Percentiles rank a stretch among this genome's conserved stretches.
Conservation (phyloP, 768 basidiomycete genomes). For the Hortiboletus flavorubellus region DNA sequence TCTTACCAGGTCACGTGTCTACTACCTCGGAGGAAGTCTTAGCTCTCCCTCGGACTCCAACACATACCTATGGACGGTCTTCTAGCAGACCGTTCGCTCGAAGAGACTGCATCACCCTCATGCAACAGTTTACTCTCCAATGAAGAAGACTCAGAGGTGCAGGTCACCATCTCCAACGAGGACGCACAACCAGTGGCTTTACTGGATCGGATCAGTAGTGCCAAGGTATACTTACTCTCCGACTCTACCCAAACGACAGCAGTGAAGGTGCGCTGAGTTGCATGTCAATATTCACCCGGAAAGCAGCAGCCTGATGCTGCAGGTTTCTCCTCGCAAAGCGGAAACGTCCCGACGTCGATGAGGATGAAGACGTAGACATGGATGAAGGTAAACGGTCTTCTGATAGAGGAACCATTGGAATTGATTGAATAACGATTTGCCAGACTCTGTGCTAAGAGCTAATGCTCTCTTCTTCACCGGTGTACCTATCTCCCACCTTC, state of each 20-base stretch:
- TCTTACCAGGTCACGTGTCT: conserved; percentile 16
- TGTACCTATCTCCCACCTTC: conserved; percentile 67
- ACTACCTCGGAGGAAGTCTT: not conserved
- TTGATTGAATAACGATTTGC: not conserved
- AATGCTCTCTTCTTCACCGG: conserved; percentile 76
- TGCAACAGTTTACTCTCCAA: conserved; percentile 57
- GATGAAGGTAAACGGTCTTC: conserved; percentile 27
- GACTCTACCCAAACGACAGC: conserved; percentile 57
- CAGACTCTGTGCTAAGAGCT: conserved; percentile 48
- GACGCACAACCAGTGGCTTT: conserved; percentile 34
- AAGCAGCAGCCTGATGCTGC: conserved; percentile 45
- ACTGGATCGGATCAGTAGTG: conserved; percentile 64
- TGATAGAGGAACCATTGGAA: conserved; percentile 3
- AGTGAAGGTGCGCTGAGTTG: conserved; percentile 69
- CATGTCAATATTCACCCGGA: conserved; percentile 34
- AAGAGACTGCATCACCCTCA: conserved; percentile 39
- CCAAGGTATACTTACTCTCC: conserved; percentile 75
- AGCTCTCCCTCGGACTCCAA: not conserved
- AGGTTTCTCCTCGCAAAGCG: conserved; percentile 33
- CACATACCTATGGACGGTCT: conserved; percentile 46
- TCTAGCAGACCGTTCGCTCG: conserved; percentile 33
- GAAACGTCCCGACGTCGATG: conserved; percentile 45
- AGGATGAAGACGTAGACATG: conserved; percentile 36
- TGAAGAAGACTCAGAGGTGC: conserved; percentile 43
- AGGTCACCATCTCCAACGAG: conserved; percentile 30